Evolutionary conservation across 345 rosid genomes (phyloP).

Genomic region (Eucalyptus urophylla): DNA sequence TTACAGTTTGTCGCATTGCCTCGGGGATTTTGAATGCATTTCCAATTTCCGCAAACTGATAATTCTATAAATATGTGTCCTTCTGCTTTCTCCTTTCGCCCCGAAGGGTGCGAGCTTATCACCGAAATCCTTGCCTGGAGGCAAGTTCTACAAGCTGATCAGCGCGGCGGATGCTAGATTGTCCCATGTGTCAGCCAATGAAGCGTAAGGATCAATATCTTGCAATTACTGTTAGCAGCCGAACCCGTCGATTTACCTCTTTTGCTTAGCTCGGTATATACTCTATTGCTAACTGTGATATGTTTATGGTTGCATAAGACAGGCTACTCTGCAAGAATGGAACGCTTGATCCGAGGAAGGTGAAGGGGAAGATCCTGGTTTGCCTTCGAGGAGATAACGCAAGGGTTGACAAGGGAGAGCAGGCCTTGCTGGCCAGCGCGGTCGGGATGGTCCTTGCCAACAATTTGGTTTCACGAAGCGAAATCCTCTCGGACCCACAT

Average conservation of each 20-base stretch:
- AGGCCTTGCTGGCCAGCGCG: slow-evolving; percentile 57
- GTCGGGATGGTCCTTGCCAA: slow-evolving; percentile 79
- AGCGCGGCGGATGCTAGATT: slow-evolving; percentile 47
- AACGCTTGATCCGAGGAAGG: slow-evolving; percentile 50
- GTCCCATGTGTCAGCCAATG: slow-evolving; percentile 27
- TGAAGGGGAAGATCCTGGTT: slow-evolving; percentile 60
- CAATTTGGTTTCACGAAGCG: slow-evolving; percentile 20
- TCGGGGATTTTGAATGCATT: not conserved
- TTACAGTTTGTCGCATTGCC: not conserved
- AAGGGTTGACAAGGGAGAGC: slow-evolving; percentile 58
- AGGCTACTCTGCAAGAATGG: slow-evolving; percentile 49
- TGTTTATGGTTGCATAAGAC: not conserved
- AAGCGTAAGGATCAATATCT: slow-evolving; percentile 40
- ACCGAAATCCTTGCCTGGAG: slow-evolving; percentile 13
- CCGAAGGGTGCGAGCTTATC: slow-evolving; percentile 77
- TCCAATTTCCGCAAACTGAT: not conserved
- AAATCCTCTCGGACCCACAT: slow-evolving; percentile 50
- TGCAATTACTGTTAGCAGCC: not conserved
- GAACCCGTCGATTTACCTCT: not conserved
- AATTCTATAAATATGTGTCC: not conserved
- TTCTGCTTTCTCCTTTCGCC: not conserved
- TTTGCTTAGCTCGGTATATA: not conserved
- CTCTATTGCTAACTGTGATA: not conserved
- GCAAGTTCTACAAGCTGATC: slow-evolving; percentile 44
- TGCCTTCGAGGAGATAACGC: slow-evolving; percentile 59